A percentile compares a stretch with the other conserved stretches of the same genome.
Evolutionary conservation across 2,329 filamentous ascomycete genomes (phyloP).

Genomic region (Colletotrichum echinochloae): DNA sequence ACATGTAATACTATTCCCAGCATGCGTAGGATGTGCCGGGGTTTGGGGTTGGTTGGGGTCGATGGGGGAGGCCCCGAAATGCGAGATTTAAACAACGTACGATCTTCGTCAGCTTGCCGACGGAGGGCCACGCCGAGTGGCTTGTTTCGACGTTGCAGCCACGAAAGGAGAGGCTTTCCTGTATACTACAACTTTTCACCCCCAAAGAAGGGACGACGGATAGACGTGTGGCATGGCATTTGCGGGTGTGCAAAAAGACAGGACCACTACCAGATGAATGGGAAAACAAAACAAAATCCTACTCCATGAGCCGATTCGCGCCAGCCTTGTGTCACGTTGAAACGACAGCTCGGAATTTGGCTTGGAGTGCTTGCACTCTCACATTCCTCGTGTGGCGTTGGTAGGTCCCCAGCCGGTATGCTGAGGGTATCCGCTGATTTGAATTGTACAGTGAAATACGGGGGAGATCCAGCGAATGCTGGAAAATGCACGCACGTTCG

Average conservation of each 20-base stretch:
- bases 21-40: conserved; percentile 8
- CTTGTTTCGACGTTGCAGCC: conserved; percentile 9
- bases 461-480: conserved; percentile 19
- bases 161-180: conserved; percentile 11
- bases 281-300: conserved; percentile 17
- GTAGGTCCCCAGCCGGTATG: conserved; percentile 22
- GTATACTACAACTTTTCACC: conserved; percentile 35
- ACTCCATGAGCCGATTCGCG: conserved; percentile 10
- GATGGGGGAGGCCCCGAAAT: neutral
- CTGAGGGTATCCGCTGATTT: conserved; percentile 34
- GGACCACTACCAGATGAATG: conserved; percentile 13
- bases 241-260: conserved; percentile 22
- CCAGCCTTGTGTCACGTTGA: neutral
- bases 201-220: neutral
- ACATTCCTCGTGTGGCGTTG: neutral
- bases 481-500: conserved; percentile 28
- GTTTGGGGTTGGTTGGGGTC: neutral
- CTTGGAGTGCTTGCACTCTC: neutral
- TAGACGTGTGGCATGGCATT: conserved; percentile 32
- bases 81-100: conserved; percentile 2
- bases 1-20: conserved; percentile 40
- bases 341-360: too few relatives aligned
- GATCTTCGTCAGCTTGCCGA: conserved; percentile 12
- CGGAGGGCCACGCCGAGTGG: neutral
- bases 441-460: conserved; percentile 27